Evolutionary conservation across 2,329 filamentous ascomycete species (phyloP).

Genomic region (Xylariaceae sp.): DNA sequence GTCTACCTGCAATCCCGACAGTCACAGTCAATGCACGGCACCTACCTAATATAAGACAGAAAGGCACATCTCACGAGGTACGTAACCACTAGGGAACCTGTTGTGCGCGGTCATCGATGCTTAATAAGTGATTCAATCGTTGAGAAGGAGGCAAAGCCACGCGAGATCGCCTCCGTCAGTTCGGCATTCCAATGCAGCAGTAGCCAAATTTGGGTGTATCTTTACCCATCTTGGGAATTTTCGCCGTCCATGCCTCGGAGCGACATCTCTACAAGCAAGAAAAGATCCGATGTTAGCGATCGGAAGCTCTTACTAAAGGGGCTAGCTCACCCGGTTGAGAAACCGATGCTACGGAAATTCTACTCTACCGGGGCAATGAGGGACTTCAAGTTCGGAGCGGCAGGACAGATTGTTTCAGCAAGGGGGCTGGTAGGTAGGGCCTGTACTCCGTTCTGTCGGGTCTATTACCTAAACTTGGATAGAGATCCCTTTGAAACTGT

Average conservation of each 20-base stretch:
- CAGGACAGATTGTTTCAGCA: too few species aligned
- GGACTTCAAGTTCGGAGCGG: too few species aligned
- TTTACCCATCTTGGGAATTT: constrained; percentile 27
- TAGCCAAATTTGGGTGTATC: constrained; percentile 1
- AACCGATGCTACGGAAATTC: constrained; percentile 2
- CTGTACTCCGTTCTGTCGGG: too few species aligned
- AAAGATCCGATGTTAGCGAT: constrained; percentile 22
- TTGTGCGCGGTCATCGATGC: neutral
- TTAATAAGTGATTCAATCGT: neutral
- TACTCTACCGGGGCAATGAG: neutral
- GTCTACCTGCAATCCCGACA: too few species aligned
- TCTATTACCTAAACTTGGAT: too few species aligned
- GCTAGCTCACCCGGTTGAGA: constrained; percentile 20
- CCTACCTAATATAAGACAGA: too few species aligned
- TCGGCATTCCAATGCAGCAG: constrained; percentile 5
- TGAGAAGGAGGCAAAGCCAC: neutral
- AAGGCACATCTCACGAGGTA: neutral
- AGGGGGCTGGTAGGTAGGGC: too few species aligned
- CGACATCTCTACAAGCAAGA: constrained; percentile 23
- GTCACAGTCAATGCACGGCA: too few species aligned
- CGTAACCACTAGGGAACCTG: neutral
- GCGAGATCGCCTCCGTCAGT: constrained; percentile 3
- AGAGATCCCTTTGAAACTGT: neutral
- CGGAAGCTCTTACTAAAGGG: constrained; percentile 20
- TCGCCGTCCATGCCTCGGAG: constrained; percentile 28